A percentile compares a stretch with the other conserved stretches of the same genome.
These are phyloP conservation scores for Mitosporidium daphniae DNA, from an alignment of 371 early-diverging fungal genomes.

Conservation along the genomic window DNA sequence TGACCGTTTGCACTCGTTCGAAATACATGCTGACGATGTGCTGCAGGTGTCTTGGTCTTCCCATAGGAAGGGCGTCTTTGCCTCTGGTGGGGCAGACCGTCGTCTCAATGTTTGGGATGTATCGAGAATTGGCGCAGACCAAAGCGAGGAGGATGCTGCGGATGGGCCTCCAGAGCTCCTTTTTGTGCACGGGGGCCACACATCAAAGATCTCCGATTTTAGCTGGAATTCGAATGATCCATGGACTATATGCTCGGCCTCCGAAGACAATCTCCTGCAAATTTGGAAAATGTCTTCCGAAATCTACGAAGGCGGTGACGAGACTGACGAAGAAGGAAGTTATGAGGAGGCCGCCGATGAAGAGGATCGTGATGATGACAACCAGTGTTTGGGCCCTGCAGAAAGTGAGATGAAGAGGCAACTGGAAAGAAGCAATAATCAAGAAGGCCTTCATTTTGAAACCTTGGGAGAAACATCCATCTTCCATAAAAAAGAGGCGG, in stretches of 20 bases:
- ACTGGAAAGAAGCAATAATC: too few species aligned
- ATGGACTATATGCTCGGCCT: conserved; percentile 65
- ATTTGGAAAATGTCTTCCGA: conserved; percentile 29
- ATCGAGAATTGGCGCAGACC: conserved; percentile 56
- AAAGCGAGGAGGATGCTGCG: conserved; percentile 66
- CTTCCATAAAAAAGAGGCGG: too few species aligned
- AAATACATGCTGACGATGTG: conserved; percentile 58
- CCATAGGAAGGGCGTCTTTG: conserved; percentile 47
- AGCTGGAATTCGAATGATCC: conserved; percentile 76
- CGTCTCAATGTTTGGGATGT: conserved; percentile 83
- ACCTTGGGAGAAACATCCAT: too few species aligned
- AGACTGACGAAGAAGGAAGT: too few species aligned
- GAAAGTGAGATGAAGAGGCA: too few species aligned
- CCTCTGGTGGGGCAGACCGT: conserved; percentile 56
- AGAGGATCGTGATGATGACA: too few species aligned
- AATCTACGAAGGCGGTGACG: too few species aligned
- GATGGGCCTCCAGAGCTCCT: conserved; percentile 90
- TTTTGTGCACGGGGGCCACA: conserved; percentile 96
- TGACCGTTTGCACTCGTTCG: conserved; percentile 33
- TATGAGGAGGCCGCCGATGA: too few species aligned
- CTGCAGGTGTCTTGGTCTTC: conserved; percentile 77
- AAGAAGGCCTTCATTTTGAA: too few species aligned
- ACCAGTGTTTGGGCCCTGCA: too few species aligned
- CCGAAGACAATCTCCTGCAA: conserved; percentile 80
- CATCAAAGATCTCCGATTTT: conserved; percentile 67